phyloP scores from a whole-genome alignment of 225 moss, liverwort and hornwort species.

The Pseudisothecium myosuroides region DNA sequence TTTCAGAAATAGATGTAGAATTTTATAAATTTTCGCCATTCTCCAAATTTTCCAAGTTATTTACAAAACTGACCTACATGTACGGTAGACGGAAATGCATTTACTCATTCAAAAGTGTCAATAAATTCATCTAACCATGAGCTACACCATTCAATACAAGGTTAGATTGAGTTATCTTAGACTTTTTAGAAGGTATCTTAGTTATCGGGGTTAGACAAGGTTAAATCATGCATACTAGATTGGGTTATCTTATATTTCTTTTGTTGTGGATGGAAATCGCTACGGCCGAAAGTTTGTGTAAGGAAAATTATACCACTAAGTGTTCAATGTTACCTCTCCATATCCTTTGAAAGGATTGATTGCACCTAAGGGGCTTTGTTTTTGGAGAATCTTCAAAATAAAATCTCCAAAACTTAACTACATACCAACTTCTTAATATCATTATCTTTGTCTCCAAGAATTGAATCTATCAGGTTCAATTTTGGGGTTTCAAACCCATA shows the following conservation, averaged over 20 bases:
- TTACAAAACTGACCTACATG: no score
- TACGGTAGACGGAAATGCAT: no score
- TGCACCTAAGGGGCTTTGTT: fast-evolving
- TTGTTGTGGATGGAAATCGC: fast-evolving
- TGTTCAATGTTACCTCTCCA: not conserved
- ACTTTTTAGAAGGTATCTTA: not conserved
- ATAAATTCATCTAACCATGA: not conserved
- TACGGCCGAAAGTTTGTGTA: fast-evolving
- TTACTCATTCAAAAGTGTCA: not conserved
- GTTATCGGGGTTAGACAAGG: not conserved
- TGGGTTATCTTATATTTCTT: no score
- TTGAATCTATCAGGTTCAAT: not conserved
- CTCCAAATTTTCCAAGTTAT: no score
- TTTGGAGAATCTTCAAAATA: not conserved
- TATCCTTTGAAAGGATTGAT: not conserved
- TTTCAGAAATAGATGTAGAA: no score
- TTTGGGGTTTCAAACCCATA: not conserved
- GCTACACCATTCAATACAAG: not conserved
- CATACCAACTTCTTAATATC: not conserved
- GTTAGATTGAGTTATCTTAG: not conserved
- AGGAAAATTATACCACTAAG: not conserved
- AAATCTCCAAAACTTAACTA: not conserved
- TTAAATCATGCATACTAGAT: not conserved
- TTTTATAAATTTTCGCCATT: no score
- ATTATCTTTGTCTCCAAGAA: fast-evolving